phyloP scores from a whole-genome alignment of 371 early-diverging fungal genomes.

The Choanephora cucurbitarum region DNA sequence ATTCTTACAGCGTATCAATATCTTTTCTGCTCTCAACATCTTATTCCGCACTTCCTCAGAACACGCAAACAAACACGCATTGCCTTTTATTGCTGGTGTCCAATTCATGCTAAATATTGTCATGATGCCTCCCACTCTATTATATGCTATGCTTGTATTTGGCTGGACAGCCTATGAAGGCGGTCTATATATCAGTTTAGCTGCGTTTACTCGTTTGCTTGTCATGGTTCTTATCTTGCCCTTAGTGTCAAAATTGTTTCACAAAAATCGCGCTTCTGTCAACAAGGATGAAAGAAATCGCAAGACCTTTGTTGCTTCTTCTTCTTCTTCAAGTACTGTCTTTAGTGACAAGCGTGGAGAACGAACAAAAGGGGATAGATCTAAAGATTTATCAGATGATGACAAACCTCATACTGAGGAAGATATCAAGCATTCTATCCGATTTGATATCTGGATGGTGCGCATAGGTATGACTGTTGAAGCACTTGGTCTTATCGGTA shows the following conservation, averaged over 20 bases:
- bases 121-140: conserved; percentile 33
- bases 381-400: neutral
- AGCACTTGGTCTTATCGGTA: conserved; percentile 31
- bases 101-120: conserved; percentile 31
- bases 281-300: conserved; percentile 1
- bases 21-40: conserved; percentile 37
- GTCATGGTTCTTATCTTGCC: conserved; percentile 33
- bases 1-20: conserved; percentile 30
- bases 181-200: conserved; percentile 36
- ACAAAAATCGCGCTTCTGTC: conserved; percentile 9
- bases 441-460: conserved; percentile 50
- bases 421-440: conserved; percentile 7
- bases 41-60: conserved; percentile 18
- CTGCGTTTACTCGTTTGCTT: conserved; percentile 21
- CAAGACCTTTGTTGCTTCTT: neutral
- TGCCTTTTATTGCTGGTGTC: conserved; percentile 30
- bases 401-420: neutral
- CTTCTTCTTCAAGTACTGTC: neutral
- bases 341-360: neutral
- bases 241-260: conserved; percentile 26
- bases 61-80: conserved; percentile 25
- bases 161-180: conserved; percentile 52
- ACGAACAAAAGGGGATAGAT: neutral
- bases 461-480: conserved; percentile 42
- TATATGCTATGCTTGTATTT: conserved; percentile 51